A percentile compares a stretch with the other conserved stretches of the same genome.
Conservation (phyloP, 352 stramenopile genomes). For the Elongisporangium senticosum region DNA sequence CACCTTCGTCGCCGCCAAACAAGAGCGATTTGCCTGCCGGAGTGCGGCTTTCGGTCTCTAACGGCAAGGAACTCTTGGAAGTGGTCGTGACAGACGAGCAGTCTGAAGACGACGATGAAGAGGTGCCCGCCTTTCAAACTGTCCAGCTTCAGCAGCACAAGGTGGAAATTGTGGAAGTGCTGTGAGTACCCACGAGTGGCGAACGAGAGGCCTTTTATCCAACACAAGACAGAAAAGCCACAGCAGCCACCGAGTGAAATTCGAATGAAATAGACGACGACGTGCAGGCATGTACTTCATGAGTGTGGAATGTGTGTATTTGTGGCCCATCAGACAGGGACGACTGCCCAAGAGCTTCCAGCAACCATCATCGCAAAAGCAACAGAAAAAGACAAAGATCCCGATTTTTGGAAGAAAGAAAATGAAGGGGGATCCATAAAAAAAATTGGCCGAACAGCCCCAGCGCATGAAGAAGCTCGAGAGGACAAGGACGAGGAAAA, state of each 20-base stretch:
- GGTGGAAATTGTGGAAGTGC: background rate
- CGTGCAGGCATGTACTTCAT: background rate
- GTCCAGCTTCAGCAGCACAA: background rate
- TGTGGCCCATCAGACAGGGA: background rate
- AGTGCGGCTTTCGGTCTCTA: slow-evolving; percentile 29
- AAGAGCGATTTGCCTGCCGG: slow-evolving; percentile 19
- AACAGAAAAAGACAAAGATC: background rate
- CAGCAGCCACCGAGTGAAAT: background rate
- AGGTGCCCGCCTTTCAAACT: background rate
- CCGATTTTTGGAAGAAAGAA: background rate
- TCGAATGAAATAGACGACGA: background rate
- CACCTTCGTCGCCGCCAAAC: slow-evolving; percentile 1
- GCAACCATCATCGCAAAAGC: too few relatives aligned
- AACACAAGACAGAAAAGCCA: background rate
- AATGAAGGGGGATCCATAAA: background rate
- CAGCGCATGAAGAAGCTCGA: background rate
- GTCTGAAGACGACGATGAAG: slow-evolving; percentile 25
- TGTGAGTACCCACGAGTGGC: background rate
- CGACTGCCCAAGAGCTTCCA: background rate
- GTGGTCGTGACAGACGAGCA: slow-evolving; percentile 40
- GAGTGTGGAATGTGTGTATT: background rate
- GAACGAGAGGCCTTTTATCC: background rate
- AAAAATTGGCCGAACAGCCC: background rate
- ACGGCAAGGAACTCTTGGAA: slow-evolving; percentile 33
- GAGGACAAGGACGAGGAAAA: background rate